A percentile compares a stretch with the other conserved stretches of the same genome.
phyloP scores from a whole-genome alignment of 73 alveolate species.

The Chromera velia region DNA sequence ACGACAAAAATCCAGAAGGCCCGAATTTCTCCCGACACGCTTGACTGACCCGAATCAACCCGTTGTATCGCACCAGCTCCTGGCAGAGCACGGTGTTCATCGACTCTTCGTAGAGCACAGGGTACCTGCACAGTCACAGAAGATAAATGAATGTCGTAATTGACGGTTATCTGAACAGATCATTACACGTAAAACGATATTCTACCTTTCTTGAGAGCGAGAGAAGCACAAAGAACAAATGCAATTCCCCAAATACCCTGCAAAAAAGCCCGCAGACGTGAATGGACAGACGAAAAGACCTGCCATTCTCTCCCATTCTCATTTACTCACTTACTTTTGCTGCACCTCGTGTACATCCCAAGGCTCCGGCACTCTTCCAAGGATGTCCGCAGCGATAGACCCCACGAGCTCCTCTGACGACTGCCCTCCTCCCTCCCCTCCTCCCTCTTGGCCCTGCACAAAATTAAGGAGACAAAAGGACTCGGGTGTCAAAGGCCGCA shows the following conservation, averaged over 20 bases:
- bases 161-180: no score
- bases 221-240: neutral
- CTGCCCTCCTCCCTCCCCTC: neutral
- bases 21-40: conserved; percentile 19
- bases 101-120: conserved; percentile 91
- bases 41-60: conserved; percentile 64
- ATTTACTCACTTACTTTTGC: neutral
- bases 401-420: neutral
- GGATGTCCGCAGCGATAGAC: conserved; percentile 5
- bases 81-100: conserved; percentile 97
- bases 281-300: no score
- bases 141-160: no score
- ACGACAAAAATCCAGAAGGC: no score
- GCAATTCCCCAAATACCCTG: no score
- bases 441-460: no score
- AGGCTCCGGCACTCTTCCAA: conserved; percentile 27
- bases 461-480: no score
- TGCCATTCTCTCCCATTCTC: no score
- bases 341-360: conserved; percentile 11
- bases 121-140: conserved; percentile 76
- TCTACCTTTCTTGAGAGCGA: no score
- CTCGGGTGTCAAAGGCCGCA: no score
- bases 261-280: no score
- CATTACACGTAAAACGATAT: no score
- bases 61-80: conserved; percentile 94